phyloP scores from a whole-genome alignment of 2,329 filamentous ascomycete genomes.

The Trichoderma arundinaceum region DNA sequence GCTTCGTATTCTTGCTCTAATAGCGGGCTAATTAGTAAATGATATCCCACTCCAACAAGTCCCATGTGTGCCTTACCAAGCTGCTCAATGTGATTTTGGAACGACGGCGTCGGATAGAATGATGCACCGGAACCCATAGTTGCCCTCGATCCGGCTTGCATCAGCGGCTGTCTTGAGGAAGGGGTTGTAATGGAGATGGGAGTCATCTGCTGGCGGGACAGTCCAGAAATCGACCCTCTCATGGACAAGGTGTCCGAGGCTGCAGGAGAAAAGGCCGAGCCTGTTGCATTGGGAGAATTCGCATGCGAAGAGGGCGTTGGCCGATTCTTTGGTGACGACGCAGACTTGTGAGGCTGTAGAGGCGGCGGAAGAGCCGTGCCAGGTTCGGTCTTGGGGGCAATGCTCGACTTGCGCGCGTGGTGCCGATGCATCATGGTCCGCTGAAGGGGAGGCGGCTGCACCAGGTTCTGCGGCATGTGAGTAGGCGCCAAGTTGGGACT shows the following conservation, averaged over 20 bases:
- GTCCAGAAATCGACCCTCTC: conserved; percentile 46
- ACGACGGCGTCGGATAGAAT: conserved; percentile 81
- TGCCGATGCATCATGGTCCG: conserved; percentile 82
- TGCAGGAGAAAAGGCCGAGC: conserved; percentile 51
- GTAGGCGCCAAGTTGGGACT: conserved; percentile 79
- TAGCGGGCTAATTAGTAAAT: conserved; percentile 40
- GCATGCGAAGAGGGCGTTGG: conserved; percentile 82
- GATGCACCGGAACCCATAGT: conserved; percentile 50
- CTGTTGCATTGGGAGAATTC: conserved; percentile 60
- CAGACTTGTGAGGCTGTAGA: conserved; percentile 61
- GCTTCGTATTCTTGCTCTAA: conserved; percentile 96
- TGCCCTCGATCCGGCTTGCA: conserved; percentile 46
- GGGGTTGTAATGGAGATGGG: conserved; percentile 39
- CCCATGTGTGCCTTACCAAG: conserved; percentile 74
- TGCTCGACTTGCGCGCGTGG: conserved; percentile 73
- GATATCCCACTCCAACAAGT: too few species aligned
- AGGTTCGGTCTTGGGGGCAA: conserved; percentile 75
- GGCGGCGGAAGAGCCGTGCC: conserved; percentile 54
- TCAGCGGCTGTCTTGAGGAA: conserved; percentile 42
- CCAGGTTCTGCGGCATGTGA: conserved; percentile 69
- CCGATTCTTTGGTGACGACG: conserved; percentile 70
- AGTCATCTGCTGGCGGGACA: conserved; percentile 44
- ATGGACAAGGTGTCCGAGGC: conserved; percentile 54
- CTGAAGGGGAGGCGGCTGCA: conserved; percentile 77
- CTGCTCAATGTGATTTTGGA: conserved; percentile 94